Conservation (phyloP, 176 grass and related monocot genomes). For the Raddia distichophylla region DNA sequence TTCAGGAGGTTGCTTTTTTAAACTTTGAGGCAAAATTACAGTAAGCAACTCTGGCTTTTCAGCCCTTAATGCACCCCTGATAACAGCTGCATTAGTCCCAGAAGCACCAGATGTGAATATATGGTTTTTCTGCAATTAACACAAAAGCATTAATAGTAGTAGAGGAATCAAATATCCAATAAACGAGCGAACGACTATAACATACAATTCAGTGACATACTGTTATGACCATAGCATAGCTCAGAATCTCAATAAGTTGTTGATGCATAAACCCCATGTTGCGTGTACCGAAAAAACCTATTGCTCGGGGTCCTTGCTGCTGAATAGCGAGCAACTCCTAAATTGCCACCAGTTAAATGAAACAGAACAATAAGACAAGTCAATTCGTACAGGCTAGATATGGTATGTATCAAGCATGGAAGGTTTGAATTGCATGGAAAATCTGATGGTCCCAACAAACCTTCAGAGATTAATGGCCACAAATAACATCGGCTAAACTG, state of each 20-base stretch:
- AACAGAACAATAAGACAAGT: constrained; percentile 24
- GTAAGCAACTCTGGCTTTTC: constrained; percentile 96
- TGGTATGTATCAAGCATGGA: neutral
- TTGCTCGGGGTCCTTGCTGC: constrained; percentile 90
- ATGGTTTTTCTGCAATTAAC: constrained; percentile 91
- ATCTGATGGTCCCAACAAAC: neutral
- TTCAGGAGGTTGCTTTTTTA: constrained; percentile 91
- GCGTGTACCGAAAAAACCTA: constrained; percentile 96
- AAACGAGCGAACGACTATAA: neutral
- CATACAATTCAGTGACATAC: constrained; percentile 53
- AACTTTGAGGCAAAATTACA: constrained; percentile 98
- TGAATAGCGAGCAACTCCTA: constrained; percentile 98
- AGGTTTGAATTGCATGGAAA: constrained; percentile 8
- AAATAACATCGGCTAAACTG: constrained; percentile 2
- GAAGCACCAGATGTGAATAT: constrained; percentile 98
- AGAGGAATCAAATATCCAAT: neutral
- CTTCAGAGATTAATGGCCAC: constrained; percentile 20
- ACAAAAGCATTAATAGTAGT: constrained; percentile 26
- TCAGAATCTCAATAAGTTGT: constrained; percentile 99
- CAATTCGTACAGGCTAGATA: neutral
- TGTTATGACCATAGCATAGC: constrained; percentile 99
- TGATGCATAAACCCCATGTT: constrained; percentile 99
- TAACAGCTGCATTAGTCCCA: constrained; percentile 97
- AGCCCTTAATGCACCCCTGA: constrained; percentile 98
- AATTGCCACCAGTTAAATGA: constrained; percentile 33